Evolutionary conservation across 257 asterid genomes (phyloP), one percentile per base, ranked within the genome.

Genomic region (Apocynum venetum): DNA sequence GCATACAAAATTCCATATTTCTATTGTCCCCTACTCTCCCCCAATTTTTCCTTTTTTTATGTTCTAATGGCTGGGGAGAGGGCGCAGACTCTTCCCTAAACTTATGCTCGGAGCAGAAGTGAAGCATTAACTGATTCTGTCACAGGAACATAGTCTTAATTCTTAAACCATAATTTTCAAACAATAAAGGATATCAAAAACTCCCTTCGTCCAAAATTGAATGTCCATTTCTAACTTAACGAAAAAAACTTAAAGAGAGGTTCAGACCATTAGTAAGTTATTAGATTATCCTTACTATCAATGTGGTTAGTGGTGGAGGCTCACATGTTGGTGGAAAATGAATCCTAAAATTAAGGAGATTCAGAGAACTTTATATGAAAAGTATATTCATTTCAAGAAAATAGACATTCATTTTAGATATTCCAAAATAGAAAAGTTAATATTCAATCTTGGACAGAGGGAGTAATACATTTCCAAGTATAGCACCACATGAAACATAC

Each of bases 101-200:
- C 6, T 44, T 9, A 76, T 38, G 52, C 2, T 5, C 11, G 14
- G 53, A 17, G 66, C 25, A 35, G 46, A 64, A 15, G 10, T 17
- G 64, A 4, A 64, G 55, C 15, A 76, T 35, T 14, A 76, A 61
- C 79, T 46, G 25, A 31, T 61, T 40, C 63, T 69, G 63, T 61
- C 57, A 38, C 13, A 76, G 60, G 14, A 72, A 40, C 40, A 77
- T 40, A 73, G 47, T 65, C 49, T 38, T 12, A 1, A 73, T n/a
- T 65, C 49, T 38, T 12, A 1, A 7, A 65, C 71, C 48, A 14
- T 5, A 64, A 35, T 38, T 65, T 65, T 65, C 46, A 63, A 12
- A 31, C 2, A 56, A 56, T 14, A 19, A 56, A 56, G 61, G 61
- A 56, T 31, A 56, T 17, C 20, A 53, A 53, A 15, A 11, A 53